Evolutionary conservation across 1,284 basidiomycete genomes (phyloP), one percentile per base, ranked within the genome.

Genomic region (Ceratorhiza oryzae-sativae): DNA sequence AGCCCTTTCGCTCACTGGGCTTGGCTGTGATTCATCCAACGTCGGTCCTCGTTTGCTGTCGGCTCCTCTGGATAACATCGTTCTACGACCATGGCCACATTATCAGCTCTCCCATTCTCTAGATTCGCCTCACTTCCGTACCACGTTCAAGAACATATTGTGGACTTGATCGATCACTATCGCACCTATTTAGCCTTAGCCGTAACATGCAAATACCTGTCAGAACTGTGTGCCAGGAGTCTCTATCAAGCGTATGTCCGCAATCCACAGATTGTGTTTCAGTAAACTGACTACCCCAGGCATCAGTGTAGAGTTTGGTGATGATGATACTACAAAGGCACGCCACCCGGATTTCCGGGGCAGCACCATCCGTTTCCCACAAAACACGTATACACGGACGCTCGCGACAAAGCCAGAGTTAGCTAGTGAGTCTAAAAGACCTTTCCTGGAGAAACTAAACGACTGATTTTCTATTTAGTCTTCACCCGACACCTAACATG

Each of bases 61-160:
- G n/a, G n/a, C n/a, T n/a, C n/a, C n/a, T n/a, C n/a, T n/a, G n/a
- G n/a, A n/a, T n/a, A n/a, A n/a, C n/a, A n/a, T n/a, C n/a, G 36
- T 39, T 39, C 36, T 6, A 13, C 13, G 6, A 39, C 13, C 41
- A 61, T 61, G 59, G 59, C n/a, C 25, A 5, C 25, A 12, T 23
- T 45, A 27, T 18, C 59, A 30, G 25, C 20, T 6, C 39, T 61
- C 18, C 39, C 27, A 13, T 46, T 61, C 36, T 30, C 59, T 46
- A 23, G 42, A 20, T 61, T 61, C 27, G 59, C 25, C 15, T 61
- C 59, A 6, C 32, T 61, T 3, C 59, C 59, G 25, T 61, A 61
- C 9, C 15, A 42, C 3, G 10, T 61, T 12, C 59, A 61, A 30
- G 59, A 61, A n/a, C 25, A 61, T 32, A 45, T 61, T 20, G 39